Conservation (phyloP, 805 yeast species). For the Cyberlindnera euphorbiae region DNA sequence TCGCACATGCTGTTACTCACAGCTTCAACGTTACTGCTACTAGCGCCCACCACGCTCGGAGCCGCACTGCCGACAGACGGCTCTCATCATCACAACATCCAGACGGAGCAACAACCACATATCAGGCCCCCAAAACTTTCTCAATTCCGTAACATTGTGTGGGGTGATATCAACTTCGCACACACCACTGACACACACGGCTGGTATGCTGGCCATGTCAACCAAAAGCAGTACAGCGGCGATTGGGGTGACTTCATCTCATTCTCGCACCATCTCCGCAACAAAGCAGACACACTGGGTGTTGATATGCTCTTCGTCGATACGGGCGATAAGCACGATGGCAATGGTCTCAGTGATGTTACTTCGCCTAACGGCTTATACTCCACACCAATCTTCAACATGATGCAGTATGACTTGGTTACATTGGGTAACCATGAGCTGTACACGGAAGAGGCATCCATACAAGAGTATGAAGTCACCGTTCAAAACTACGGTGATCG, state of each 20-base stretch:
- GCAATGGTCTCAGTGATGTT: constrained; percentile 84
- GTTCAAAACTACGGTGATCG: constrained; percentile 55
- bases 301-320: constrained; percentile 74
- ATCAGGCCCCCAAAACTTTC: constrained; percentile 29
- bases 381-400: constrained; percentile 58
- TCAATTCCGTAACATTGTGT: constrained; percentile 45
- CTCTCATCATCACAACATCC: too few relatives aligned
- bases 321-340: constrained; percentile 93
- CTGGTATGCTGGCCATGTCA: constrained; percentile 88
- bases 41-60: too few relatives aligned
- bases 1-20: too few relatives aligned
- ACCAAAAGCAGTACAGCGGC: constrained; percentile 71
- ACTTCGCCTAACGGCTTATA: constrained; percentile 65
- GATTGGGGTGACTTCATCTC: constrained; percentile 92
- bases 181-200: constrained; percentile 98
- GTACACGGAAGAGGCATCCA: constrained; percentile 59
- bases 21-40: too few relatives aligned
- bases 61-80: too few relatives aligned
- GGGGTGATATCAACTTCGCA: constrained; percentile 77
- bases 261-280: constrained; percentile 50
- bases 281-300: constrained; percentile 37
- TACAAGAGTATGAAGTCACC: constrained; percentile 58
- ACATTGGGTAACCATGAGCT: constrained; percentile 92
- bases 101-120: constrained; percentile 28
- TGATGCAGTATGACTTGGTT: constrained; percentile 67